Evolutionary conservation across 352 stramenopile genomes (phyloP).

Genomic region (Globisporangium nunn): DNA sequence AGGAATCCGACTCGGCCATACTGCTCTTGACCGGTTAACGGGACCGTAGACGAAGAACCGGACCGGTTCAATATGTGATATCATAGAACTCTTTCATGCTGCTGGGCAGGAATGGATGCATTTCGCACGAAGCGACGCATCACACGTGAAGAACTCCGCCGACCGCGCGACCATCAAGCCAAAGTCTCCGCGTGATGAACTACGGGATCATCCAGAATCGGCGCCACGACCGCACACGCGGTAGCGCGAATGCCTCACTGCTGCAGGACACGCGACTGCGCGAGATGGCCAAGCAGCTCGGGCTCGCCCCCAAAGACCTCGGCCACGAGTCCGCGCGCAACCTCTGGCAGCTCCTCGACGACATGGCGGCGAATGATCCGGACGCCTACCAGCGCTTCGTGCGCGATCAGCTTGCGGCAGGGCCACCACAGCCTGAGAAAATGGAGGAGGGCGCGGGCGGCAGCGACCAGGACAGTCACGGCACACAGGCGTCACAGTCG

Average conservation of each 20-base stretch:
- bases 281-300: constrained; percentile 81
- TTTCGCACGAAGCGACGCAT: background rate
- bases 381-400: constrained; percentile 75
- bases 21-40: background rate
- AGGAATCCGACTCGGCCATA: background rate
- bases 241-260: constrained; percentile 17
- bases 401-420: constrained; percentile 68
- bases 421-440: constrained; percentile 20
- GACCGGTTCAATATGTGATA: background rate
- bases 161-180: background rate
- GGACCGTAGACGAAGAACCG: background rate
- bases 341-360: constrained; percentile 71
- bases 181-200: constrained; percentile 39
- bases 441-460: background rate
- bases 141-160: too few species aligned
- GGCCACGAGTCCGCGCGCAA: constrained; percentile 54
- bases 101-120: background rate
- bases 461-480: constrained; percentile 1
- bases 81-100: background rate
- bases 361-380: constrained; percentile 63
- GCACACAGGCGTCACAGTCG: too few species aligned
- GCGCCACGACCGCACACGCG: constrained; percentile 27
- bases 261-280: constrained; percentile 56
- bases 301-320: constrained; percentile 59
- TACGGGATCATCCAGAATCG: constrained; percentile 83